A percentile compares a stretch with the other conserved stretches of the same genome.
phyloP scores from a whole-genome alignment of 2,329 filamentous ascomycete species.

The Fusarium luffae region DNA sequence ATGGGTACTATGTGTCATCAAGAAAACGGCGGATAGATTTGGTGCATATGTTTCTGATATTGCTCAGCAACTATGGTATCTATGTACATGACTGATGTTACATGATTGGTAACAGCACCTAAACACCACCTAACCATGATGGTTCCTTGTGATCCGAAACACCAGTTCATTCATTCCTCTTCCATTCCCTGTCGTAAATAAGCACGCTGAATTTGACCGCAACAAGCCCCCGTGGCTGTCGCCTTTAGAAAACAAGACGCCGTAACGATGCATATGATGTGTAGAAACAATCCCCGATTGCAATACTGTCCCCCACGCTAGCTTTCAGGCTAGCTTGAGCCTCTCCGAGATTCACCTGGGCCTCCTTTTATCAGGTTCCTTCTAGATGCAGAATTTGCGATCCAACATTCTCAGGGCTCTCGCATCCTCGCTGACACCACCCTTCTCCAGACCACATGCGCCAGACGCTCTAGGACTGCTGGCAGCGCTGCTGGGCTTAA shows the following conservation, averaged over 20 bases:
- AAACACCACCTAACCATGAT: slow-evolving; percentile 28
- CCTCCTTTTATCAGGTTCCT: not conserved
- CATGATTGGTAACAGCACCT: slow-evolving; percentile 12
- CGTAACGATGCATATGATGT: slow-evolving; percentile 43
- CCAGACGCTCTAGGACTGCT: slow-evolving; percentile 53
- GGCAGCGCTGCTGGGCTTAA: slow-evolving; percentile 56
- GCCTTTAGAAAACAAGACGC: slow-evolving; percentile 41
- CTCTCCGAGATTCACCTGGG: not conserved
- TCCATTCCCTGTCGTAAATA: slow-evolving; percentile 35
- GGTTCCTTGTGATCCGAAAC: slow-evolving; percentile 27
- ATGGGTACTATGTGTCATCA: not conserved
- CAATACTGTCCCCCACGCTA: not conserved
- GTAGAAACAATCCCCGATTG: slow-evolving; percentile 24
- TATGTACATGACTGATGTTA: slow-evolving; percentile 34
- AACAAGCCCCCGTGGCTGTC: slow-evolving; percentile 37
- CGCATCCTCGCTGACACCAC: slow-evolving; percentile 70
- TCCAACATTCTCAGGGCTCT: slow-evolving; percentile 74
- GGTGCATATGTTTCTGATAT: slow-evolving; percentile 24
- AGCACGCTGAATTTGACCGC: slow-evolving; percentile 41
- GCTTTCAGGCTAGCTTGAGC: not conserved
- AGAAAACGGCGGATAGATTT: not conserved
- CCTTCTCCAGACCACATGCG: slow-evolving; percentile 46
- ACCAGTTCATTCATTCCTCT: slow-evolving; percentile 33
- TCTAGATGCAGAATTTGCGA: slow-evolving; percentile 60
- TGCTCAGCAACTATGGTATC: slow-evolving; percentile 35